phyloP scores from a whole-genome alignment of 768 basidiomycete genomes.

The Termitomyces sp. region DNA sequence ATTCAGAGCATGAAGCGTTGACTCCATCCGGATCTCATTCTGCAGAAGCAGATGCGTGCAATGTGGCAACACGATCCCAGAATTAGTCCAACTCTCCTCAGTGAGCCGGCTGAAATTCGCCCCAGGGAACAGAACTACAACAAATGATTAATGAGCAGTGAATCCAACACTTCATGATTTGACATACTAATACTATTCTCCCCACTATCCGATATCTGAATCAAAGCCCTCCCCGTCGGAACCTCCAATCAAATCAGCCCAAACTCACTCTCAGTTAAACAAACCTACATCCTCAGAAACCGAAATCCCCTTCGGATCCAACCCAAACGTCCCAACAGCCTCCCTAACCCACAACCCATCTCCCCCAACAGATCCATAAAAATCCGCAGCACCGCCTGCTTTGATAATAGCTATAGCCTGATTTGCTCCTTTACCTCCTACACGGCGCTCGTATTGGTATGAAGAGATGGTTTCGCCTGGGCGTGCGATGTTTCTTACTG shows the following conservation, averaged over 20 bases:
- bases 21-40: conserved; percentile 50
- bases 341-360: conserved; percentile 50
- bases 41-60: conserved; percentile 55
- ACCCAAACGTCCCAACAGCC: conserved; percentile 33
- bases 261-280: too few relatives aligned
- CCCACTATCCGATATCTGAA: conserved; percentile 53
- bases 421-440: conserved; percentile 65
- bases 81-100: conserved; percentile 20
- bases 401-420: conserved; percentile 56
- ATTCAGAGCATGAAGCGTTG: conserved; percentile 34
- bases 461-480: conserved; percentile 64
- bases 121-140: conserved; percentile 52
- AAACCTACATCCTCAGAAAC: too few relatives aligned
- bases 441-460: conserved; percentile 39
- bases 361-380: conserved; percentile 51
- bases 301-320: conserved; percentile 35
- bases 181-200: conserved; percentile 63
- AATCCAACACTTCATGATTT: too few relatives aligned
- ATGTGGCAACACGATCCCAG: conserved; percentile 23
- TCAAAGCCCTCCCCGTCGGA: conserved; percentile 56
- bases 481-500: conserved; percentile 49
- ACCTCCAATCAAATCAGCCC: conserved; percentile 27
- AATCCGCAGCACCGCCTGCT: conserved; percentile 44
- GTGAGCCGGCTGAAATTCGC: conserved; percentile 48
- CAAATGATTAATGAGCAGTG: neutral